phyloP scores from a whole-genome alignment of 805 yeast genomes.

The Alloascoidea africana region DNA sequence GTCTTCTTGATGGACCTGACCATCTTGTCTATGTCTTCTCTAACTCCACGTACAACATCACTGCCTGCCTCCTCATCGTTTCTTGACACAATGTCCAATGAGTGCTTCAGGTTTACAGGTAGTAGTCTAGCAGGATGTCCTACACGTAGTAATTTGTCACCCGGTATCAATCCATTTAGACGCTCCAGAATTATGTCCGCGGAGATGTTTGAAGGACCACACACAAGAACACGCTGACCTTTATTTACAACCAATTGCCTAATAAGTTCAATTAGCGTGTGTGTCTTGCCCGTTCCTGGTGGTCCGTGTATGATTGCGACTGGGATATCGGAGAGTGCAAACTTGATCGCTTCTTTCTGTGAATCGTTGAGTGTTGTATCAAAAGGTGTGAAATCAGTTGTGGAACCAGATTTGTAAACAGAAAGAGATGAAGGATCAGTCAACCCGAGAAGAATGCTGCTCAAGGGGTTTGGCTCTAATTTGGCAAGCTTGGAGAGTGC shows the following conservation, averaged over 20 bases:
- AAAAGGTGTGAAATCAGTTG: constrained; percentile 14
- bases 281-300: constrained; percentile 78
- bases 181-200: constrained; percentile 87
- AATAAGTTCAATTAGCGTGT: constrained; percentile 69
- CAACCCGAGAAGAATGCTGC: constrained; percentile 33
- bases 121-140: constrained; percentile 91
- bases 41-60: constrained; percentile 51
- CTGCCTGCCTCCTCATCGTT: constrained; percentile 39
- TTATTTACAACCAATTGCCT: constrained; percentile 41
- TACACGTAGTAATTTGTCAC: constrained; percentile 49
- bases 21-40: constrained; percentile 49
- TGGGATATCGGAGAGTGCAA: constrained; percentile 36
- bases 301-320: constrained; percentile 58
- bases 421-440: no score
- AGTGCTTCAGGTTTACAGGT: constrained; percentile 45
- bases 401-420: constrained; percentile 6
- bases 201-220: constrained; percentile 90
- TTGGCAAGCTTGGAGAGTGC: constrained; percentile 55
- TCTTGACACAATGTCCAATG: constrained; percentile 59
- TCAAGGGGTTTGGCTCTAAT: constrained; percentile 23
- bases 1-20: constrained; percentile 43
- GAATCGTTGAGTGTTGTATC: constrained; percentile 43
- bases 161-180: constrained; percentile 27
- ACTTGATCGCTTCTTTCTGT: constrained; percentile 57
- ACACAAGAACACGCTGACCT: constrained; percentile 55